Conservation (phyloP, 1,139 yeast genomes). For the Yamadazyma pseudoaaseri region DNA sequence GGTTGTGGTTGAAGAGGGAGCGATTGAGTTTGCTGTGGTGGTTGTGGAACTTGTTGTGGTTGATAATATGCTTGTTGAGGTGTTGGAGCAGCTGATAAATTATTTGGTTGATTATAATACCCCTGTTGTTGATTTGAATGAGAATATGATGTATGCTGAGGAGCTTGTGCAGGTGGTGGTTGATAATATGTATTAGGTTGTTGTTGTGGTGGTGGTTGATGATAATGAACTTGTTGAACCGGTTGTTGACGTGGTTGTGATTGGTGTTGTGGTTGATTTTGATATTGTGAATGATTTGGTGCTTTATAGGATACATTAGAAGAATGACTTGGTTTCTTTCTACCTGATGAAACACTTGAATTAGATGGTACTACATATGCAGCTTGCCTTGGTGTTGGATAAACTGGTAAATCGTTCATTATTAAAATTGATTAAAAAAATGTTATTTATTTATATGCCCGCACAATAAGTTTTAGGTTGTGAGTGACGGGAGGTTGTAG, state of each 20-base stretch:
- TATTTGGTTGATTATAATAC: constrained; percentile 14
- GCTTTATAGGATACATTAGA: constrained; percentile 14
- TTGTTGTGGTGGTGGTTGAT: constrained; percentile 7
- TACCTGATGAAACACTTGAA: constrained; percentile 3
- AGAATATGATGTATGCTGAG: constrained; percentile 15
- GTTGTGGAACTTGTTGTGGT: constrained; percentile 11
- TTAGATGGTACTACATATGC: constrained; percentile 28
- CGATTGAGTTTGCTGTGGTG: constrained; percentile 9
- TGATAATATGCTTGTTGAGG: constrained; percentile 12
- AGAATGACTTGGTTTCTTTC: constrained; percentile 6
- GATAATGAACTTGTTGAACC: constrained; percentile 11
- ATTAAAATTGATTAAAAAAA: neutral
- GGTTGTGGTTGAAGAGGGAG: constrained; percentile 6
- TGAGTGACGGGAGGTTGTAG: too few species aligned
- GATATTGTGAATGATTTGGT: constrained; percentile 8
- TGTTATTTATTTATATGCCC: constrained; percentile 1
- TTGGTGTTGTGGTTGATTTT: constrained; percentile 10
- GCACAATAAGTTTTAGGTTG: too few species aligned
- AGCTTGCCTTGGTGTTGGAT: constrained; percentile 51
- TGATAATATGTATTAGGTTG: constrained; percentile 9
- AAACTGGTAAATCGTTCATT: constrained; percentile 44
- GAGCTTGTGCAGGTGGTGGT: constrained; percentile 14
- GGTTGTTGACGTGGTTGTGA: constrained; percentile 16
- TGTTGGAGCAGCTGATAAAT: constrained; percentile 12
- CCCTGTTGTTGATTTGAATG: constrained; percentile 8